Conservation (phyloP, 805 yeast species). For the Kazachstania psychrophila region DNA sequence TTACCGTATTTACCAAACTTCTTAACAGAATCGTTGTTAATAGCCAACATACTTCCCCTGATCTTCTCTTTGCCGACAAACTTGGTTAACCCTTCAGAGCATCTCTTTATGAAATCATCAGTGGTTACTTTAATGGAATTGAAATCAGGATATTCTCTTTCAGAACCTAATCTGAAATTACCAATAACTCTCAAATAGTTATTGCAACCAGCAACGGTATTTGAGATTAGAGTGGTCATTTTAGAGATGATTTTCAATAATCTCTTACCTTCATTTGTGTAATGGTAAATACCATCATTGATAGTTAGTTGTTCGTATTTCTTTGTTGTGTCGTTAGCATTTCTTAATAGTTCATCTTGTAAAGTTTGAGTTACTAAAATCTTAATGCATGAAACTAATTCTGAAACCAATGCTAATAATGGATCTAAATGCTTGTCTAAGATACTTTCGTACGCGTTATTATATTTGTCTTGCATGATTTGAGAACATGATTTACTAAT, state of each 20-base stretch:
- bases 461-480: slow-evolving; percentile 26
- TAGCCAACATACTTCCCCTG: slow-evolving; percentile 5
- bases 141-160: slow-evolving; percentile 61
- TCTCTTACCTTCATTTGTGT: slow-evolving; percentile 59
- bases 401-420: slow-evolving; percentile 51
- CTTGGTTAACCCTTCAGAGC: slow-evolving; percentile 52
- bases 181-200: slow-evolving; percentile 48
- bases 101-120: slow-evolving; percentile 47
- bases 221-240: slow-evolving; percentile 47
- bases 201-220: slow-evolving; percentile 42
- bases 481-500: slow-evolving; percentile 43
- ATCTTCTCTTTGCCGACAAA: slow-evolving; percentile 28
- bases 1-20: slow-evolving; percentile 4
- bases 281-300: slow-evolving; percentile 35
- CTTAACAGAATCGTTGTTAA: neutral
- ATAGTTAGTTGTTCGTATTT: slow-evolving; percentile 10
- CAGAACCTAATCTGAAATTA: slow-evolving; percentile 51
- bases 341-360: slow-evolving; percentile 27
- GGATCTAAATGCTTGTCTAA: slow-evolving; percentile 43
- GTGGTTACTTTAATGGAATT: slow-evolving; percentile 48
- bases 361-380: slow-evolving; percentile 48
- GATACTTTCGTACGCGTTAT: slow-evolving; percentile 22
- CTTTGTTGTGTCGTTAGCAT: slow-evolving; percentile 8
- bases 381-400: slow-evolving; percentile 56
- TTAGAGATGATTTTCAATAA: slow-evolving; percentile 51